phyloP scores from a whole-genome alignment of 129 eudicot species.

The Arctium lappa region DNA sequence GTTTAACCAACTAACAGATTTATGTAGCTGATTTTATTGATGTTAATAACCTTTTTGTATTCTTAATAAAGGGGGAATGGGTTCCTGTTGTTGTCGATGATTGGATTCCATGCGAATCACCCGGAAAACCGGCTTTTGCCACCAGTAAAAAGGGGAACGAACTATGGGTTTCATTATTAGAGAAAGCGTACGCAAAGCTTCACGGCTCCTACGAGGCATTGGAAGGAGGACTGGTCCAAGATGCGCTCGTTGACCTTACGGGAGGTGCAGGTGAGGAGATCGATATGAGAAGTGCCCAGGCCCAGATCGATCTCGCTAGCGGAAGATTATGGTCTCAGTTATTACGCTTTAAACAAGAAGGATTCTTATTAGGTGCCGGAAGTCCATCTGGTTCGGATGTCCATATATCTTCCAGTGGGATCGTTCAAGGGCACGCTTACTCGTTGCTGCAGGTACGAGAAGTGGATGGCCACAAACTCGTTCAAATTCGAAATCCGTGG shows the following conservation, averaged over 20 bases:
- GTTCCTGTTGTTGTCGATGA: constrained; percentile 98
- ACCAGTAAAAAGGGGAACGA: constrained; percentile 93
- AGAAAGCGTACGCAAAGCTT: constrained; percentile 95
- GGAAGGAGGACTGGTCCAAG: constrained; percentile 99
- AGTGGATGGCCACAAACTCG: constrained; percentile 89
- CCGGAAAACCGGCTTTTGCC: constrained; percentile 96
- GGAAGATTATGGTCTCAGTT: constrained; percentile 98
- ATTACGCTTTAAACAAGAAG: constrained; percentile 94
- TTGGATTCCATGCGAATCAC: constrained; percentile 99
- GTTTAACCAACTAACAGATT: background rate
- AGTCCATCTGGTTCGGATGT: constrained; percentile 99
- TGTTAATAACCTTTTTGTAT: background rate
- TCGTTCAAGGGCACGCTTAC: constrained; percentile 99
- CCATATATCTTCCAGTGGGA: constrained; percentile 92
- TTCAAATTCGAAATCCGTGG: constrained; percentile 99
- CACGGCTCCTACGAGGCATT: constrained; percentile 99
- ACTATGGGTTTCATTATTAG: constrained; percentile 88
- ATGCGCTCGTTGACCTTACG: constrained; percentile 99
- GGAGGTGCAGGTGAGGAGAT: constrained; percentile 99
- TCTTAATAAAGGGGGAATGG: constrained; percentile 84
- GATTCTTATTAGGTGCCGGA: constrained; percentile 93
- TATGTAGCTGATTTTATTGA: background rate
- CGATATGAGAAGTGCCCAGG: constrained; percentile 97
- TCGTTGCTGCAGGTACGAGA: constrained; percentile 95
- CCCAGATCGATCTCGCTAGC: constrained; percentile 98